Conservation (phyloP, 441 rosid species). For the Populus hybrid region DNA sequence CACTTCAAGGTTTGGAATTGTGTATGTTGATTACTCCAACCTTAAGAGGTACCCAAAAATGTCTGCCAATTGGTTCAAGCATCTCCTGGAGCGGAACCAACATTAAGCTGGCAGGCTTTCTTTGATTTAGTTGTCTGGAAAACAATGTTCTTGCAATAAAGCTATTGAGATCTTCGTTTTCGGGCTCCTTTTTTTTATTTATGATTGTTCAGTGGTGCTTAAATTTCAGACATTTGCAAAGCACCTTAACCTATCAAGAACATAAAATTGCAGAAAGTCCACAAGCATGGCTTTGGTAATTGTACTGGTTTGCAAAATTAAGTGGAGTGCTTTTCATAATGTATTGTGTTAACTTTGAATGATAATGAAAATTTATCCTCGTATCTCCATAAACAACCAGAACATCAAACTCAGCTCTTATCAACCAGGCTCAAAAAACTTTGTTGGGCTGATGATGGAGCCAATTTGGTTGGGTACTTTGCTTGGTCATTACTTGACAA, state of each 20-base stretch:
- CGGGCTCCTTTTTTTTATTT: background rate
- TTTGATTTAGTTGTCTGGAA: background rate
- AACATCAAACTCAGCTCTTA: background rate
- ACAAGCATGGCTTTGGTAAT: background rate
- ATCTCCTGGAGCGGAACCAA: constrained; percentile 45
- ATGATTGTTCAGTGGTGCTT: background rate
- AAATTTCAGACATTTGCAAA: background rate
- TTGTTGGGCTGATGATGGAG: constrained; percentile 77
- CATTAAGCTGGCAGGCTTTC: constrained; percentile 10
- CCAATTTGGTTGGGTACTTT: constrained; percentile 77
- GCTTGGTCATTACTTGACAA: constrained; percentile 97
- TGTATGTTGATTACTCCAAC: constrained; percentile 65
- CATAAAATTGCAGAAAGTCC: background rate
- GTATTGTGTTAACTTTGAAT: too few species aligned
- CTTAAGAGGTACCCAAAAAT: constrained; percentile 82
- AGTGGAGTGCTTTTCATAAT: too few species aligned
- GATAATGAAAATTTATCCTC: background rate
- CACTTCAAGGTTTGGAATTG: constrained; percentile 94
- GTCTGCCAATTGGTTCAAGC: constrained; percentile 88
- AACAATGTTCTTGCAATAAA: constrained; percentile 5
- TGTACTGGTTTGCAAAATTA: too few species aligned
- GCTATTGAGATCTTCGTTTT: background rate
- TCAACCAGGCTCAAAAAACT: background rate
- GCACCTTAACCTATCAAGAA: background rate
- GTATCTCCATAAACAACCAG: background rate